Conservation (phyloP, 495 filamentous ascomycete genomes). For the Aspergillus cristatus region DNA sequence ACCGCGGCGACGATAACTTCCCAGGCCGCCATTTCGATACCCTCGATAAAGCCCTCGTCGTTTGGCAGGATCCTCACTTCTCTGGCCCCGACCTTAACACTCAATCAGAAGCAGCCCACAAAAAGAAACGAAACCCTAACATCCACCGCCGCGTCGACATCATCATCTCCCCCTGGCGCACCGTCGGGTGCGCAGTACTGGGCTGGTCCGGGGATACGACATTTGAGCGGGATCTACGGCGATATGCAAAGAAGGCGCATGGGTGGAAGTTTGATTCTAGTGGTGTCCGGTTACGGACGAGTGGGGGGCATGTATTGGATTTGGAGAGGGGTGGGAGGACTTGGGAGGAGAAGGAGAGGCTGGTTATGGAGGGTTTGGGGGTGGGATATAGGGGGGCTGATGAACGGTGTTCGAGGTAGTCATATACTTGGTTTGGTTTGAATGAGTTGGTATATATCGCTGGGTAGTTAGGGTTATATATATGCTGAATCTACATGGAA, state of each 20-base stretch:
- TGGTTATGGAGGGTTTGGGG: slow-evolving; percentile 71
- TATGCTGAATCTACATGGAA: too few relatives aligned
- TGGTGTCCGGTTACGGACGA: slow-evolving; percentile 60
- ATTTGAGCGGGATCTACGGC: slow-evolving; percentile 77
- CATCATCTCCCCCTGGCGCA: slow-evolving; percentile 82
- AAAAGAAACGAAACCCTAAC: slow-evolving; percentile 52
- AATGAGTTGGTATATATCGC: too few relatives aligned
- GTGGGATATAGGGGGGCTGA: slow-evolving; percentile 63
- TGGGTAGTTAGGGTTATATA: too few relatives aligned
- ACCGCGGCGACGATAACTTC: slow-evolving; percentile 23
- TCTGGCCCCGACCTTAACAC: not conserved
- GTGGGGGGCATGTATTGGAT: slow-evolving; percentile 59
- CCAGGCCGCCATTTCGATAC: slow-evolving; percentile 54
- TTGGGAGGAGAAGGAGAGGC: slow-evolving; percentile 64
- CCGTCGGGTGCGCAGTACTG: slow-evolving; percentile 75
- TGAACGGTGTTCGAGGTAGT: slow-evolving; percentile 65
- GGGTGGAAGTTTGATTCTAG: slow-evolving; percentile 85
- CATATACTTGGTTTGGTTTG: too few relatives aligned
- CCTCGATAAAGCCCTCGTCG: slow-evolving; percentile 83
- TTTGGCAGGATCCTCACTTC: slow-evolving; percentile 77
- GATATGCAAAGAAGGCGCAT: slow-evolving; percentile 65
- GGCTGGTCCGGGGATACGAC: slow-evolving; percentile 87
- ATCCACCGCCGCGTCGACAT: slow-evolving; percentile 85
- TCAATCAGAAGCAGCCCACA: not conserved
- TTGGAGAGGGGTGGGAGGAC: slow-evolving; percentile 45